These are phyloP conservation scores for Penicillium sp. DNA, from an alignment of 2,329 filamentous ascomycete species.

Conservation along the genomic window DNA sequence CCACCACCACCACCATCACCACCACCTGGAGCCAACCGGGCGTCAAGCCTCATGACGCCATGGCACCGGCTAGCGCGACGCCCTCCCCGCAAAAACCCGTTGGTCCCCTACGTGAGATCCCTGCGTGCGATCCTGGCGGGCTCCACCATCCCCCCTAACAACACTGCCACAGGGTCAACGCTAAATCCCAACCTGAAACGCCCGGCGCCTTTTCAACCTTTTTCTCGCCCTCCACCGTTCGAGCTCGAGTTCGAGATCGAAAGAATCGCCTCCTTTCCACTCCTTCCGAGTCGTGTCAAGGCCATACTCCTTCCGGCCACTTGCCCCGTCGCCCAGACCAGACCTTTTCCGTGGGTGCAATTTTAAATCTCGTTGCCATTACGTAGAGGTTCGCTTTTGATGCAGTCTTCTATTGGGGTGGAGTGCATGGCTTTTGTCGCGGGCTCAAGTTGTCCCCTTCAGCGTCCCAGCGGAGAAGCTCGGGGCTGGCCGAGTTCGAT, in stretches of 20 bases:
- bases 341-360: too few relatives aligned
- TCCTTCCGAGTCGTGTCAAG: too few relatives aligned
- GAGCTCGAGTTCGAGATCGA: slow-evolving; percentile 8
- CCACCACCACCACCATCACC: too few relatives aligned
- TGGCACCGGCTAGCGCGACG: too few relatives aligned
- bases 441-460: too few relatives aligned
- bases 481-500: not conserved
- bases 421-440: too few relatives aligned
- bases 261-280: not conserved
- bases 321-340: not conserved
- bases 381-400: too few relatives aligned
- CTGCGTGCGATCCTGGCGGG: slow-evolving; percentile 33
- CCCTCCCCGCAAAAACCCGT: slow-evolving; percentile 32
- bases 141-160: slow-evolving; percentile 22
- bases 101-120: slow-evolving; percentile 24
- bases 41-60: too few relatives aligned
- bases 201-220: slow-evolving; percentile 16
- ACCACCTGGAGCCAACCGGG: too few relatives aligned
- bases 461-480: slow-evolving; percentile 4
- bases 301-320: not conserved
- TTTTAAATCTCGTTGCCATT: too few relatives aligned
- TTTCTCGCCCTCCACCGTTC: slow-evolving; percentile 15
- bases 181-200: slow-evolving; percentile 35
- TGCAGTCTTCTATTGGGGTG: too few relatives aligned
- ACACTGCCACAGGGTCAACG: slow-evolving; percentile 34